Percentiles rank a stretch among this genome's conserved stretches.
These are phyloP conservation scores for Maudiozyma pseudohumilis DNA, from an alignment of 805 yeast genomes.

Conservation along the genomic window DNA sequence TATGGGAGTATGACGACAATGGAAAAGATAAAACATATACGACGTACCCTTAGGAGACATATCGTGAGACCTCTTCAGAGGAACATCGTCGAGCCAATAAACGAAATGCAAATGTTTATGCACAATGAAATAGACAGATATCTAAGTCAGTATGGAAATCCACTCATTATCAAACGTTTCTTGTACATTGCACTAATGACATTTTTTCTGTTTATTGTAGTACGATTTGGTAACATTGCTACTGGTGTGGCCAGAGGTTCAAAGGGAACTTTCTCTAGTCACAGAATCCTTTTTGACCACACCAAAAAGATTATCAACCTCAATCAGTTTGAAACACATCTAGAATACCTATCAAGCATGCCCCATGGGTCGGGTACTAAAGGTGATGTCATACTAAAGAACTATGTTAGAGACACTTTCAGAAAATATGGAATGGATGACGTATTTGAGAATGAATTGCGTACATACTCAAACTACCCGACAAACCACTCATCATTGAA, in stretches of 20 bases:
- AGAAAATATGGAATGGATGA: slow-evolving; percentile 41
- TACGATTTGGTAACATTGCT: slow-evolving; percentile 44
- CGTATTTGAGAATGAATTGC: slow-evolving; percentile 33
- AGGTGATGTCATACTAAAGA: slow-evolving; percentile 66
- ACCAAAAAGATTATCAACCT: slow-evolving; percentile 41
- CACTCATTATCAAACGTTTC: slow-evolving; percentile 65
- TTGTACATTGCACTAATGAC: slow-evolving; percentile 57
- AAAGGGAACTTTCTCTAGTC: slow-evolving; percentile 49
- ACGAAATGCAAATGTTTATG: slow-evolving; percentile 8
- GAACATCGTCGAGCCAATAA: slow-evolving; percentile 30
- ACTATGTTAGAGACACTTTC: slow-evolving; percentile 52
- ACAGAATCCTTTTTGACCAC: slow-evolving; percentile 37
- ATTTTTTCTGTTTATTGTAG: slow-evolving; percentile 40
- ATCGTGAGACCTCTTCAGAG: slow-evolving; percentile 8
- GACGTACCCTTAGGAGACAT: slow-evolving; percentile 9
- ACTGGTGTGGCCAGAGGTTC: slow-evolving; percentile 28
- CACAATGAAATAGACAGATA: slow-evolving; percentile 38
- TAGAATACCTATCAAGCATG: slow-evolving; percentile 63
- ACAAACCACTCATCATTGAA: slow-evolving; percentile 21
- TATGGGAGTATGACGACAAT: neutral
- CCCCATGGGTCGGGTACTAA: slow-evolving; percentile 80
- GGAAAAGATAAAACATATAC: slow-evolving; percentile 8
- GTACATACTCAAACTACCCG: slow-evolving; percentile 60
- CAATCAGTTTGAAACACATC: slow-evolving; percentile 48
- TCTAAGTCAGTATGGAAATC: slow-evolving; percentile 65